Base-by-base conservation (phyloP, 2,329 filamentous ascomycete genomes). In the Aspergillus sp. region DNA sequence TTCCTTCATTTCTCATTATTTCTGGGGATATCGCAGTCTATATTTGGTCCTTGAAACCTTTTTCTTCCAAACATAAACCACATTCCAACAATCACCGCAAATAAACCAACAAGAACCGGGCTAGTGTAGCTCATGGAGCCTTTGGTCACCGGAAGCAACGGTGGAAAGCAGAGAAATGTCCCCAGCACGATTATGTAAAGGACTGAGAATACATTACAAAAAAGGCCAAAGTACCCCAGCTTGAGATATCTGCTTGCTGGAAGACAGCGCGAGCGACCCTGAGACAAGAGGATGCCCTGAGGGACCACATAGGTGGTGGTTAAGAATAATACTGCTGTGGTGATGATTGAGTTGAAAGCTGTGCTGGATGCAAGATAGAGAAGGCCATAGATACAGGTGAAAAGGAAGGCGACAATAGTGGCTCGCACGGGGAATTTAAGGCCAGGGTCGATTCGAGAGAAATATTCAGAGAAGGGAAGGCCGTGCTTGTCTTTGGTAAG, bases 131-230 rank as follows among this genome's bases (percentile, higher is more conserved):
- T 43, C 41, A 44, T 44, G 11, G 33, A 35, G 26, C 19, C 36
- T 9, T 37, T 29, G 8, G 13, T 13, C 6, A 46, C 41, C 10
- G 71, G 73, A 56, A 70, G 59, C 0, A 56, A 43, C 2, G 60
- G 60, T 0, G 71, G 72, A 31, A 76, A 73, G 0, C 63, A 71
- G 49, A 71, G 69, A 32, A 76, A 72, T 2, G 73, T 45, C 32
- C 72, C 67, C 0, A 68, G 67, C 4, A 76, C 45, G 0, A 63
- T 41, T 33, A 74, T 64, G 71, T 72, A 77, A 3, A 64, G 45
- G 12, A 70, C 53, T 1, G 69, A 64, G 5, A 73, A 41, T 1
- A 65, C 11, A 26, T 76, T 76, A 40, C 67, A 37, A 0, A 59
- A 40, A 0, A 56, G 47, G 1, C 72, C 71, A 6, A 62, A 41